A percentile compares a stretch with the other conserved stretches of the same genome.
These are phyloP conservation scores for Flaveria trinervia DNA, from an alignment of 129 eudicot genomes.

Conservation along the genomic window DNA sequence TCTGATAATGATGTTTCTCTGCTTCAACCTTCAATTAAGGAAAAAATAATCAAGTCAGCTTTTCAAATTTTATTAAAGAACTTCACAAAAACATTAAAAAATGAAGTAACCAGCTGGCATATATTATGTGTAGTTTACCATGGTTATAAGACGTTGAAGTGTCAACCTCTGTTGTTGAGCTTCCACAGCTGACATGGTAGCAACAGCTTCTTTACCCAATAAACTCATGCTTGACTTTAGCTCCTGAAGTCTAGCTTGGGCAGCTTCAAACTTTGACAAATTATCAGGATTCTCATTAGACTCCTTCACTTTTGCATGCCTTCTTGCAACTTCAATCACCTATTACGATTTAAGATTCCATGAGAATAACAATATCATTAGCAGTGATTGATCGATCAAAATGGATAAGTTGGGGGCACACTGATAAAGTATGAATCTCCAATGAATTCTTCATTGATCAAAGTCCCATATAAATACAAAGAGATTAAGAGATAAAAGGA, in stretches of 20 bases:
- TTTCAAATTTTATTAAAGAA: constrained; percentile 15
- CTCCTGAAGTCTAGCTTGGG: constrained; percentile 74
- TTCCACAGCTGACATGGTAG: constrained; percentile 94
- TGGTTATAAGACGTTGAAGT: constrained; percentile 75
- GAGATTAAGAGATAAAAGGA: no score
- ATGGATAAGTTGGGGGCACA: neutral
- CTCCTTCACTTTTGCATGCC: constrained; percentile 77
- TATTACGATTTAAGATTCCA: constrained; percentile 39
- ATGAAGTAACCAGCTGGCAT: neutral
- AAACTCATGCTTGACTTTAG: constrained; percentile 71
- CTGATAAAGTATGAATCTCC: no score
- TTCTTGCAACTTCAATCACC: constrained; percentile 91
- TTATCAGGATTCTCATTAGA: constrained; percentile 55
- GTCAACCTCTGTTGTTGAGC: constrained; percentile 92
- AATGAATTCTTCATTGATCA: no score
- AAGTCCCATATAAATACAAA: no score
- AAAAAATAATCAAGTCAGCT: constrained; percentile 6
- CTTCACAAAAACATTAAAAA: neutral
- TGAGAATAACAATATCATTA: neutral
- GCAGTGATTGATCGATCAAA: neutral
- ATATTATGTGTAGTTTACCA: constrained; percentile 44
- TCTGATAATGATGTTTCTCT: constrained; percentile 73
- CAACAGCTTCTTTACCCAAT: constrained; percentile 87
- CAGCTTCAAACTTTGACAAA: constrained; percentile 67
- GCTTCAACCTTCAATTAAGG: constrained; percentile 72